A percentile compares a stretch with the other conserved stretches of the same genome.
phyloP scores from a whole-genome alignment of 495 filamentous ascomycete species.

The Neurospora africana region DNA sequence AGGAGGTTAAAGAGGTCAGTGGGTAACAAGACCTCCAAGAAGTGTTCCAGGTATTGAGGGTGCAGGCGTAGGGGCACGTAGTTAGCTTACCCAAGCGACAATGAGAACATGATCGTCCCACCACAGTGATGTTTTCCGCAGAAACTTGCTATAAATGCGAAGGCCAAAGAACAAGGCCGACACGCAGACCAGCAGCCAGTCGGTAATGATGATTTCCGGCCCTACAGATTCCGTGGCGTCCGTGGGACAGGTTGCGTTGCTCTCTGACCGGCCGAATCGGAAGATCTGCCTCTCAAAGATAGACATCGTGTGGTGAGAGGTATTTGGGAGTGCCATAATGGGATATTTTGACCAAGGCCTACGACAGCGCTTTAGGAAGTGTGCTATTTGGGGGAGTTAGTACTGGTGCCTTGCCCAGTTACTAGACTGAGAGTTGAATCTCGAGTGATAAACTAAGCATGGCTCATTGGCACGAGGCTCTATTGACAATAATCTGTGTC shows the following conservation, averaged over 20 bases:
- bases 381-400: neutral
- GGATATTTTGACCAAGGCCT: neutral
- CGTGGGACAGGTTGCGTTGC: neutral
- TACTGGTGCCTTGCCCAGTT: neutral
- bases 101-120: slow-evolving; percentile 22
- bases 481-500: neutral
- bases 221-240: neutral
- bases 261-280: neutral
- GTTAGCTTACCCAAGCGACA: slow-evolving; percentile 14
- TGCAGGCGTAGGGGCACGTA: too few species aligned
- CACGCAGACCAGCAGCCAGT: slow-evolving; percentile 12
- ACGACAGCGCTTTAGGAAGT: neutral
- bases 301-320: neutral
- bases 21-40: neutral
- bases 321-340: neutral
- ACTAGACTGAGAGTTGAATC: neutral
- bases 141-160: slow-evolving; percentile 22
- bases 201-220: neutral
- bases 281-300: neutral
- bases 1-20: neutral
- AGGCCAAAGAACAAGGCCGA: slow-evolving; percentile 18
- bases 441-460: neutral
- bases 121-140: slow-evolving; percentile 17
- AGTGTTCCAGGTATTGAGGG: neutral
- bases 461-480: neutral